phyloP scores from a whole-genome alignment of 169 alveolate genomes.

The Besnoitia besnoiti region DNA sequence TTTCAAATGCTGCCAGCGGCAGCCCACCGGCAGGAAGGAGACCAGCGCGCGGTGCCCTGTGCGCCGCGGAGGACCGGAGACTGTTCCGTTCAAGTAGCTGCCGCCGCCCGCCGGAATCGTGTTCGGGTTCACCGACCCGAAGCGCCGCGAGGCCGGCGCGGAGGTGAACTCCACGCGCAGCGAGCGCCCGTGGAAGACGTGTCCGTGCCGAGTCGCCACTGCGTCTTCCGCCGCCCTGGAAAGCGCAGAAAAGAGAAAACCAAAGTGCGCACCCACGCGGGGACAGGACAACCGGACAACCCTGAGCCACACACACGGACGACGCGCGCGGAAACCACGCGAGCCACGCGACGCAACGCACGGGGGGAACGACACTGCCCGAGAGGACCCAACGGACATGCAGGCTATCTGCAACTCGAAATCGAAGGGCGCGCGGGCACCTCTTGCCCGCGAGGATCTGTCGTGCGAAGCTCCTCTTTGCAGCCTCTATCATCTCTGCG shows the following conservation, averaged over 20 bases:
- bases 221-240: slow-evolving; percentile 81
- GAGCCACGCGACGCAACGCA: too few species aligned
- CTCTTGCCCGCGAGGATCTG: too few species aligned
- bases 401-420: too few species aligned
- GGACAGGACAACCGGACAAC: too few species aligned
- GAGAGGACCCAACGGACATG: too few species aligned
- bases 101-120: neutral
- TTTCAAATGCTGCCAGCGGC: slow-evolving; percentile 83
- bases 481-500: neutral
- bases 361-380: too few species aligned
- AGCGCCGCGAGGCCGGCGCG: slow-evolving; percentile 58
- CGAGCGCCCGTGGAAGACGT: slow-evolving; percentile 74
- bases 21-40: slow-evolving; percentile 74
- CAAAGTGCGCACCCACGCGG: too few species aligned
- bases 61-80: slow-evolving; percentile 53
- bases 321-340: too few species aligned
- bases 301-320: too few species aligned
- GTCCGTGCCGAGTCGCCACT: slow-evolving; percentile 76
- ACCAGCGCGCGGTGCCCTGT: slow-evolving; percentile 80
- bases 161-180: slow-evolving; percentile 83
- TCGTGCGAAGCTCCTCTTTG: too few species aligned
- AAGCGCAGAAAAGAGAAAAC: neutral
- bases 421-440: too few species aligned
- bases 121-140: neutral
- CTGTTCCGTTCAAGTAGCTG: neutral